Percentiles rank a stretch among this genome's conserved stretches.
Conservation (phyloP, 1,284 basidiomycete species). For the Trichosporon asahii region DNA sequence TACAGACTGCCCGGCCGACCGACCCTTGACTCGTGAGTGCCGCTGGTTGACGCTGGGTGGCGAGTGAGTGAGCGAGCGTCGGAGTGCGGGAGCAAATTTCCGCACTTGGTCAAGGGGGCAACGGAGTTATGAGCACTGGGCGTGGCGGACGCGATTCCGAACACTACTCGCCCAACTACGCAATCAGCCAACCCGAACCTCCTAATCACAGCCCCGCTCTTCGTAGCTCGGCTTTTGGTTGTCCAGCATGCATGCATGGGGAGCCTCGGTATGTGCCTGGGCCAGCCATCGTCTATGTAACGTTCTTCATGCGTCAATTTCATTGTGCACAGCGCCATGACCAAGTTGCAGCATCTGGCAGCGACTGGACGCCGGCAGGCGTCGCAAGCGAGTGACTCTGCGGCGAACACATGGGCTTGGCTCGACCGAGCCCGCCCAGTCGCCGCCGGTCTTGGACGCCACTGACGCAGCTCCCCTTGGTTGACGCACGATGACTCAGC, state of each 20-base stretch:
- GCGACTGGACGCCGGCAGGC: not conserved
- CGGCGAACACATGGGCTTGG: not conserved
- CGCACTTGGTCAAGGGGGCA: not conserved
- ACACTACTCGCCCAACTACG: not conserved
- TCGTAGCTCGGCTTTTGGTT: conserved; percentile 8
- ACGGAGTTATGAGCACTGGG: not conserved
- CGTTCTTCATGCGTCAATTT: not conserved
- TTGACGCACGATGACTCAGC: not conserved
- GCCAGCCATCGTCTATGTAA: not conserved
- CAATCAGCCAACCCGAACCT: not conserved
- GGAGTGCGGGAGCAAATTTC: not conserved
- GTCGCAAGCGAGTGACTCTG: not conserved
- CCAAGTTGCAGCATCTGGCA: not conserved
- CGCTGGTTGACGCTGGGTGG: not conserved
- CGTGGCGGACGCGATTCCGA: conserved; percentile 5
- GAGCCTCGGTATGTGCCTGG: not conserved
- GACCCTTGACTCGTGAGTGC: not conserved
- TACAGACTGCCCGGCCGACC: not conserved
- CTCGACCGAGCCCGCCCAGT: not conserved
- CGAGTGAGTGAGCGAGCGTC: not conserved
- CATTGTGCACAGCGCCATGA: not conserved
- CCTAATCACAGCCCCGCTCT: not conserved
- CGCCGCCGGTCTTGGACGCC: not conserved
- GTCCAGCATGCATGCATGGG: not conserved
- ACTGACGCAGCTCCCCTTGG: not conserved